These are phyloP conservation scores for Rutstroemia sp. DNA, from an alignment of 2,329 filamentous ascomycete species.

Conservation along the genomic window DNA sequence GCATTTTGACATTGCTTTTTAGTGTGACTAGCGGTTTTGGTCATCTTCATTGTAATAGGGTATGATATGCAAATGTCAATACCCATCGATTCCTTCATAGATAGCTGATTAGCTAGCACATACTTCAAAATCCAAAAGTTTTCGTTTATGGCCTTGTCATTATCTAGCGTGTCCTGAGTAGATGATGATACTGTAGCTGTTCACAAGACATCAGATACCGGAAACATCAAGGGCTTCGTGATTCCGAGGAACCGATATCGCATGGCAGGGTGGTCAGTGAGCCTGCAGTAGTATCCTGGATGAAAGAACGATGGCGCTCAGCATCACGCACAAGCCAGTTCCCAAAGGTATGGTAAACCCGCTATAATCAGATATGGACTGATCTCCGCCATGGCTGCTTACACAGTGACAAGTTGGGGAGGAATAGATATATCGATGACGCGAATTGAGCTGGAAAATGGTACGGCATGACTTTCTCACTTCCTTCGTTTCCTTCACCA, in stretches of 20 bases:
- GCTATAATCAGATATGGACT: neutral
- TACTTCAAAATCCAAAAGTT: neutral
- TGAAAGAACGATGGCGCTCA: neutral
- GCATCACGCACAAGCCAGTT: neutral
- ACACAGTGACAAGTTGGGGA: neutral
- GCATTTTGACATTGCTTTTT: neutral
- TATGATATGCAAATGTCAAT: neutral
- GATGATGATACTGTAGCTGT: no score
- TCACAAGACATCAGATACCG: no score
- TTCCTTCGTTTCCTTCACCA: neutral
- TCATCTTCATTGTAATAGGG: neutral
- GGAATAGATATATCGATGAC: no score
- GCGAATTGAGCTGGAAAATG: neutral
- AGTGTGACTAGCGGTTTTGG: neutral
- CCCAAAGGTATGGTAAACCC: neutral
- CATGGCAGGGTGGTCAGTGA: no score
- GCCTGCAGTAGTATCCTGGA: neutral
- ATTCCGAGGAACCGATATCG: no score
- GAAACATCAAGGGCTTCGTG: no score
- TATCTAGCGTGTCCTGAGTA: no score
- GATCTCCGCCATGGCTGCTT: neutral
- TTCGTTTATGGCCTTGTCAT: no score
- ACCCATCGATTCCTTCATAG: neutral
- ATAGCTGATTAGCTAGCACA: neutral
- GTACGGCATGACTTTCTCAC: neutral